Evolutionary conservation across 805 yeast genomes (phyloP).

Genomic region (Ogataea pini): DNA sequence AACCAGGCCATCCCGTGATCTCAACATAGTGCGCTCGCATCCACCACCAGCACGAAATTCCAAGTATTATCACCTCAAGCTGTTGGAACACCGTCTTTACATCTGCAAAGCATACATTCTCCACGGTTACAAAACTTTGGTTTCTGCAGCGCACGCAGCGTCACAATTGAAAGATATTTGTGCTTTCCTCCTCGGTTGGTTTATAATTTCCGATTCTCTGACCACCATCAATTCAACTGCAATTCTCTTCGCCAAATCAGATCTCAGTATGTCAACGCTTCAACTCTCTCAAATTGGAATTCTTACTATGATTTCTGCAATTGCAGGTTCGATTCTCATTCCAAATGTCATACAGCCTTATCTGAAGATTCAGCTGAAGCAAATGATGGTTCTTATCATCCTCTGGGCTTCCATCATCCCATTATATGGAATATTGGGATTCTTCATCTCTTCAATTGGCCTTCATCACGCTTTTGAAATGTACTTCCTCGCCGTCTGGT

Average conservation of each 20-base stretch:
- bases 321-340: constrained; percentile 60
- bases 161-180: constrained; percentile 61
- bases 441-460: constrained; percentile 55
- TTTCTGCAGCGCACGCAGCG: constrained; percentile 58
- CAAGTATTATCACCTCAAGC: constrained; percentile 11
- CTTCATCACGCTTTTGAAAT: constrained; percentile 65
- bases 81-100: constrained; percentile 14
- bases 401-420: constrained; percentile 69
- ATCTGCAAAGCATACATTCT: constrained; percentile 38
- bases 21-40: constrained; percentile 24
- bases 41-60: constrained; percentile 13
- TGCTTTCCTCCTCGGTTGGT: constrained; percentile 73
- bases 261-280: constrained; percentile 67
- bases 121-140: constrained; percentile 65
- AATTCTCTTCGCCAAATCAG: constrained; percentile 70
- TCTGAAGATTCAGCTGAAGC: constrained; percentile 46
- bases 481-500: constrained; percentile 70
- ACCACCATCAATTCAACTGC: constrained; percentile 83
- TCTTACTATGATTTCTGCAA: constrained; percentile 65
- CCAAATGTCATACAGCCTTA: constrained; percentile 46
- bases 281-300: constrained; percentile 66
- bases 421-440: constrained; percentile 68
- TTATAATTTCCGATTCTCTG: constrained; percentile 69
- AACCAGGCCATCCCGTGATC: constrained; percentile 43
- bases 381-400: constrained; percentile 52